Evolutionary conservation across 2,329 filamentous ascomycete species (phyloP), one percentile per base, ranked within the genome.

Genomic region (Aspergillus niger): DNA sequence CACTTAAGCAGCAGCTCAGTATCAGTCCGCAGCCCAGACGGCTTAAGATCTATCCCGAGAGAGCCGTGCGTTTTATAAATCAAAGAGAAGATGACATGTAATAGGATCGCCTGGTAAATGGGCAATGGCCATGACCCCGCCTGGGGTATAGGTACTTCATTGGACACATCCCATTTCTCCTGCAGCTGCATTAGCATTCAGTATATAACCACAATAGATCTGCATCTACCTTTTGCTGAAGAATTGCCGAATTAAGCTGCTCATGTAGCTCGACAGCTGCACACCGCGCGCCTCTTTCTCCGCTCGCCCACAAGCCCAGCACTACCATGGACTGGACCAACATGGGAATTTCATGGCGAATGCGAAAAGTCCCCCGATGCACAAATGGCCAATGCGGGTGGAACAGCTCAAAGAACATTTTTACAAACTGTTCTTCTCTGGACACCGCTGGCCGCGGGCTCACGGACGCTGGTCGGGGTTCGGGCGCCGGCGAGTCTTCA

Each of bases 21-120:
- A 38, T 61, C 63, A n/a, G 55, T 43, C 15, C 22, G 15, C 0
- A 55, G 8, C 2, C 69, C 22, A 41, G 57, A 56, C 1, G 58
- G 22, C 13, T 61, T 66, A 3, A 72, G 30, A 20, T 67, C 63
- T 2, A 67, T 48, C 11, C 63, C 48, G 2, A 67, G 22, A 10
- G 24, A 6, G 22, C 43, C 36, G 1, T 43, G 36, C 24, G 59
- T 28, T 11, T 57, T 58, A 3, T 30, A 39, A 0, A 69, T 36
- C 1, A 70, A 20, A 24, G 71, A 60, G 53, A 73, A 71, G 13
- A 75, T 70, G 7, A 72, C 62, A 55, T 74, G 68, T 1, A 75
- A 56, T 15, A 75, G 53, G 26, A 75, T 71, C 13, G 70, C 69
- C 62, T 75, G 72, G 22, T 73, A 75, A 7, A 65, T 72, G 2